A percentile compares a stretch with the other conserved stretches of the same genome.
phyloP scores from a whole-genome alignment of 78 protist genomes.

The Polysphondylium violaceum region DNA sequence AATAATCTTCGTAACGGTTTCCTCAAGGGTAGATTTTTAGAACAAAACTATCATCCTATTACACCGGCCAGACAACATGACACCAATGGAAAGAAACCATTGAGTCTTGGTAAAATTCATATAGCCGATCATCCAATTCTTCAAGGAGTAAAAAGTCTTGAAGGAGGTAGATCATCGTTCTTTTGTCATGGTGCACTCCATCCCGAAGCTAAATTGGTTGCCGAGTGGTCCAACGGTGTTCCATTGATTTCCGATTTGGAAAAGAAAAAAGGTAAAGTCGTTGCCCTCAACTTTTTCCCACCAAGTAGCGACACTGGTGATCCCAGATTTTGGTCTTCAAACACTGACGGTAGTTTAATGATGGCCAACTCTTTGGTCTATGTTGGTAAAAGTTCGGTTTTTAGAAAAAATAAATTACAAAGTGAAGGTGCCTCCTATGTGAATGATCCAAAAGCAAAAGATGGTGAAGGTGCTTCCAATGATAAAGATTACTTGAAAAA shows the following conservation, averaged over 20 bases:
- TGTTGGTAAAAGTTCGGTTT: constrained; percentile 43
- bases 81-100: constrained; percentile 76
- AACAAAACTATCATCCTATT: constrained; percentile 78
- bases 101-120: constrained; percentile 43
- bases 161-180: constrained; percentile 71
- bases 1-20: constrained; percentile 73
- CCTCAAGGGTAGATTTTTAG: constrained; percentile 67
- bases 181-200: constrained; percentile 58
- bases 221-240: constrained; percentile 71
- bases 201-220: constrained; percentile 69
- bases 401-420: constrained; percentile 8
- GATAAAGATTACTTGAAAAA: neutral
- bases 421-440: neutral
- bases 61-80: constrained; percentile 73
- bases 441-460: constrained; percentile 15
- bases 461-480: neutral
- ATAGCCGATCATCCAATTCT: constrained; percentile 63
- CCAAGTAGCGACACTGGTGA: constrained; percentile 76
- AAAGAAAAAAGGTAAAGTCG: constrained; percentile 57
- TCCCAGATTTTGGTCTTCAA: constrained; percentile 68
- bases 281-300: constrained; percentile 75
- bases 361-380: constrained; percentile 66
- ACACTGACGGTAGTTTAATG: constrained; percentile 33
- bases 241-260: constrained; percentile 54
- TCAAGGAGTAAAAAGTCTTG: constrained; percentile 39